Evolutionary conservation across 2,329 filamentous ascomycete species (phyloP).

Genomic region (Chaetothyriales sp.): DNA sequence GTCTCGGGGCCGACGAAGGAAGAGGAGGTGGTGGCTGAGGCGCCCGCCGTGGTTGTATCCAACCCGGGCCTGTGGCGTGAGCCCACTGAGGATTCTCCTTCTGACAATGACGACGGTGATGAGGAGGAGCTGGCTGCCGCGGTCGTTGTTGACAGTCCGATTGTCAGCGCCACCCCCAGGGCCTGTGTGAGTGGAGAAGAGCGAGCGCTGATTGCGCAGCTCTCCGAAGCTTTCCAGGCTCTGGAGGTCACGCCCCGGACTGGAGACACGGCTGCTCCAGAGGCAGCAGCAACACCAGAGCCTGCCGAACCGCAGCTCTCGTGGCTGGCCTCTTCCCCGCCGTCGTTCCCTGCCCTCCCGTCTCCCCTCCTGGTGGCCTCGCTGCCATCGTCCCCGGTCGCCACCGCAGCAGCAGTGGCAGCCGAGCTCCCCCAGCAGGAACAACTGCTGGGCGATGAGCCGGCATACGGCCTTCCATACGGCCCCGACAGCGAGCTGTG

Average conservation of each 20-base stretch:
- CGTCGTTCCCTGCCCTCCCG: background rate
- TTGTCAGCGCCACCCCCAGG: background rate
- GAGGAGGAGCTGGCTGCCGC: background rate
- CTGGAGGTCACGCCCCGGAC: background rate
- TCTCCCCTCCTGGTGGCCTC: background rate
- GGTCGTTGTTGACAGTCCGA: background rate
- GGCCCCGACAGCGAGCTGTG: background rate
- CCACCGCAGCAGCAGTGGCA: background rate
- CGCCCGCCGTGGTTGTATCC: background rate
- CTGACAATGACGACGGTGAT: background rate
- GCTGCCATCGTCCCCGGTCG: background rate
- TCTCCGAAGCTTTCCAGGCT: background rate
- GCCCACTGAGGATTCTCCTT: background rate
- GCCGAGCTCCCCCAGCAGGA: background rate
- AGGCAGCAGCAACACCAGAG: background rate
- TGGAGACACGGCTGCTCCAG: background rate
- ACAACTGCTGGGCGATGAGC: background rate
- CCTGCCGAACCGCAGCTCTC: background rate
- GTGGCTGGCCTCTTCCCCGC: background rate
- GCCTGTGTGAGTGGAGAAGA: background rate
- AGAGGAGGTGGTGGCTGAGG: background rate
- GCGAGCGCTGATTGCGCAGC: background rate
- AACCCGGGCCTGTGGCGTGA: background rate
- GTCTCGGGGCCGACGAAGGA: background rate
- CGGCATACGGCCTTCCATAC: background rate